These are phyloP conservation scores for Kodamaea kakaduensis DNA, from an alignment of 805 yeast genomes.

Conservation along the genomic window DNA sequence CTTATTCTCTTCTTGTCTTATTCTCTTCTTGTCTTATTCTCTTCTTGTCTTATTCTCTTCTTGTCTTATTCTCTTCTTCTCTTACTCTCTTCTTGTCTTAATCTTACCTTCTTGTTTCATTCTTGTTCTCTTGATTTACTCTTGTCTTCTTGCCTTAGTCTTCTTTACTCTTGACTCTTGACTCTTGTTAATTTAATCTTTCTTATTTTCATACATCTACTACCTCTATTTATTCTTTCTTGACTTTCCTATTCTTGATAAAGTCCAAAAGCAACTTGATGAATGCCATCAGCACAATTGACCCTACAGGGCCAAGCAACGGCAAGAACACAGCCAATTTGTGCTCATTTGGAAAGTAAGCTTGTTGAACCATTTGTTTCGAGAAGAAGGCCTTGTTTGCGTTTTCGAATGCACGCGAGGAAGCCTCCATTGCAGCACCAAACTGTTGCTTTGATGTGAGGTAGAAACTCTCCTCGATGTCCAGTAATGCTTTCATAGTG, in stretches of 20 bases:
- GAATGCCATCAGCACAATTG: constrained; percentile 56
- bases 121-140: too few species aligned
- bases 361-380: constrained; percentile 92
- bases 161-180: too few species aligned
- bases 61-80: too few species aligned
- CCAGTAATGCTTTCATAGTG: constrained; percentile 48
- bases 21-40: too few species aligned
- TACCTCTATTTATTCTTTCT: neutral
- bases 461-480: constrained; percentile 23
- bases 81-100: too few species aligned
- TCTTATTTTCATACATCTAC: constrained; percentile 2
- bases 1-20: too few species aligned
- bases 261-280: constrained; percentile 44
- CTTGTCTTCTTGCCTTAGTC: too few species aligned
- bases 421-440: constrained; percentile 31
- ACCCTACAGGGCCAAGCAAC: constrained; percentile 75
- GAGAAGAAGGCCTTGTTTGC: constrained; percentile 86
- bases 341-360: constrained; percentile 92
- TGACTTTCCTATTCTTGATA: constrained; percentile 21
- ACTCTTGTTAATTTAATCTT: constrained; percentile 1
- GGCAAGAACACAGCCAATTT: constrained; percentile 93
- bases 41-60: too few species aligned
- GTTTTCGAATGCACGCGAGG: constrained; percentile 51
- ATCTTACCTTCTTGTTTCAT: too few species aligned
- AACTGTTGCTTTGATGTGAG: constrained; percentile 3